Percentiles rank a stretch among this genome's conserved stretches.
phyloP scores from a whole-genome alignment of 352 stramenopile genomes.

The Salisapilia sapeloensis region DNA sequence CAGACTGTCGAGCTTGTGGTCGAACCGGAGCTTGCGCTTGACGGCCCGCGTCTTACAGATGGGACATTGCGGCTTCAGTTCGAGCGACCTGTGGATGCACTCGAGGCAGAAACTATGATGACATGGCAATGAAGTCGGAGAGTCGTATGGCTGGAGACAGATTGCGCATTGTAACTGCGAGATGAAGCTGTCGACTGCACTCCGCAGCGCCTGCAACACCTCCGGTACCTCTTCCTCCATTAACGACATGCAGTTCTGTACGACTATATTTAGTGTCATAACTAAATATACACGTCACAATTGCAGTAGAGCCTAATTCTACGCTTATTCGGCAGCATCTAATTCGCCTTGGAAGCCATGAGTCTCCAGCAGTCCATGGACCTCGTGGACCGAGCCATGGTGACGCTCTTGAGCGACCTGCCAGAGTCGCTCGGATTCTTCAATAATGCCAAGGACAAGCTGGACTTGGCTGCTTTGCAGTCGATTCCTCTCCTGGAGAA shows the following conservation, averaged over 20 bases:
- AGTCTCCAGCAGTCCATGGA: slow-evolving; percentile 49
- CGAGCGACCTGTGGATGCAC: slow-evolving; percentile 69
- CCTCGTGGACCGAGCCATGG: slow-evolving; percentile 56
- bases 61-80: slow-evolving; percentile 59
- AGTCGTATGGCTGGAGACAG: slow-evolving; percentile 57
- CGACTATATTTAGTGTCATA: slow-evolving; percentile 1
- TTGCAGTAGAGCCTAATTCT: too few relatives aligned
- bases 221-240: slow-evolving; percentile 2
- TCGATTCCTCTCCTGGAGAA: slow-evolving; percentile 31
- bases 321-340: too few relatives aligned
- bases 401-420: slow-evolving; percentile 57
- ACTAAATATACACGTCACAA: not conserved
- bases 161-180: slow-evolving; percentile 71
- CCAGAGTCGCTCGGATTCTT: slow-evolving; percentile 66
- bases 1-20: slow-evolving; percentile 62
- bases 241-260: slow-evolving; percentile 3
- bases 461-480: slow-evolving; percentile 36
- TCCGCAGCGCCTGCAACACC: slow-evolving; percentile 26
- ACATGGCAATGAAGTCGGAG: slow-evolving; percentile 57
- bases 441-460: slow-evolving; percentile 53
- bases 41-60: slow-evolving; percentile 74
- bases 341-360: slow-evolving; percentile 13
- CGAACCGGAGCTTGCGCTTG: slow-evolving; percentile 56
- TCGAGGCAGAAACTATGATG: slow-evolving; percentile 81
- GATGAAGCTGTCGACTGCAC: slow-evolving; percentile 43